Base-by-base conservation (phyloP, 805 yeast species). In the Saturnispora halmiae region DNA sequence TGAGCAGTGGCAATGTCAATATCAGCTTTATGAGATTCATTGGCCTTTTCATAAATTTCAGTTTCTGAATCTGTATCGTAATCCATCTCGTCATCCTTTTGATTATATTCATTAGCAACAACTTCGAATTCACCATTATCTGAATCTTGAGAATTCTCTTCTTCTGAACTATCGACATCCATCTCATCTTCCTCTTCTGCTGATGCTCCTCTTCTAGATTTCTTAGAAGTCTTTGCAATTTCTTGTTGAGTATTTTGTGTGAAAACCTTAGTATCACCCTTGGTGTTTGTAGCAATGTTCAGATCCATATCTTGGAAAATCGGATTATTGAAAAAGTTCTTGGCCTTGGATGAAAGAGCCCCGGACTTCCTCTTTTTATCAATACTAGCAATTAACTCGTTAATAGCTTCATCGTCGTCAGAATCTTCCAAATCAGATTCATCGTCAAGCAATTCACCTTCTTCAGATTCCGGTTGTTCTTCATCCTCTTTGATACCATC, bases 1-100 rank as follows among this genome's bases (percentile, higher is more conserved):
- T 87, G 94, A 1, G 82, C 94, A 2, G 96, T 87, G 15, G 92
- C 94, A 45, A 88, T 67, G 48, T 85, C 95, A 37, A 85, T 77
- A 45, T 76, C 81, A 39, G 75, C 69, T 44, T 73, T 65, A 49
- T 82, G 84, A 21, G 60, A 64, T 49, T 57, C 66, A 52, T 37
- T 65, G 52, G 55, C 58, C 53, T 63, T 67, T 47, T 61, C 65
- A 45, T 53, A 65, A 40, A 52, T 58, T 55, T 77, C 82, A 38
- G 69, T 77, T 26, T 75, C 82, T 2, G 74, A 67, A 49, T 56
- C 62, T 7, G 58, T 60, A 44, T 72, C 77, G 47, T 66, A 68
- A 43, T 67, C 74, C 24, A 65, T 53, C 18, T 60, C 72, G 8
- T 55, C 61, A 11, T 55, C 58, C 20, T 51, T 51, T 21, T 63